phyloP scores from a whole-genome alignment of 2,329 filamentous ascomycete species.

The Hymenoscyphus linearis region DNA sequence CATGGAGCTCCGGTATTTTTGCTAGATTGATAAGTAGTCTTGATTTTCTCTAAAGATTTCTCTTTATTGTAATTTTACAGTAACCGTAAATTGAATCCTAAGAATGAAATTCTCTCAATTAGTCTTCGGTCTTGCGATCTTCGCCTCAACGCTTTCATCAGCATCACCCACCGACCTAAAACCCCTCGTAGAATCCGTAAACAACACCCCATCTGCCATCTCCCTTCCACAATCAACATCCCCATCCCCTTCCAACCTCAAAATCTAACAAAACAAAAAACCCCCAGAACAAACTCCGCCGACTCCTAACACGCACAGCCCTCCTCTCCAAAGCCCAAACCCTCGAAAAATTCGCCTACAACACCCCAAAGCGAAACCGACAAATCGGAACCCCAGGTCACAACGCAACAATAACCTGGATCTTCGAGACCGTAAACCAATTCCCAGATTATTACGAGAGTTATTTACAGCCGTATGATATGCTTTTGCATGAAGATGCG shows the following conservation, averaged over 20 bases:
- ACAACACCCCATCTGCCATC: background rate
- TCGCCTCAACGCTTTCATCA: background rate
- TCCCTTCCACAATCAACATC: background rate
- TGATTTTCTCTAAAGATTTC: background rate
- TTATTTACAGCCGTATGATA: slow-evolving; percentile 40
- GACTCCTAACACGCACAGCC: background rate
- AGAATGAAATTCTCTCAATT: background rate
- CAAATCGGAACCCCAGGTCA: background rate
- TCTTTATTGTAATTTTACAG: background rate
- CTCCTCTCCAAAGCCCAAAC: background rate
- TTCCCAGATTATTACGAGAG: slow-evolving; percentile 35
- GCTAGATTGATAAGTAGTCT: background rate
- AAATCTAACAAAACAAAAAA: background rate
- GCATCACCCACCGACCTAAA: background rate
- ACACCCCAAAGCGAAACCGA: background rate
- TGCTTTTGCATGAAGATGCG: slow-evolving; percentile 6
- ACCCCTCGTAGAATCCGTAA: background rate
- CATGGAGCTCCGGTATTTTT: background rate
- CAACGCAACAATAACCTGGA: slow-evolving; percentile 24
- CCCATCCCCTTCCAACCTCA: too few species aligned
- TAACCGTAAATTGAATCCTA: background rate
- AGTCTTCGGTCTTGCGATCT: background rate
- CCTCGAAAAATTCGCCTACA: background rate
- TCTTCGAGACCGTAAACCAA: slow-evolving; percentile 35
- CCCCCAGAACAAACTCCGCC: background rate